Evolutionary conservation across 768 basidiomycete species (phyloP), one percentile per base, ranked within the genome.

Genomic region (Lactifluus pinguis): DNA sequence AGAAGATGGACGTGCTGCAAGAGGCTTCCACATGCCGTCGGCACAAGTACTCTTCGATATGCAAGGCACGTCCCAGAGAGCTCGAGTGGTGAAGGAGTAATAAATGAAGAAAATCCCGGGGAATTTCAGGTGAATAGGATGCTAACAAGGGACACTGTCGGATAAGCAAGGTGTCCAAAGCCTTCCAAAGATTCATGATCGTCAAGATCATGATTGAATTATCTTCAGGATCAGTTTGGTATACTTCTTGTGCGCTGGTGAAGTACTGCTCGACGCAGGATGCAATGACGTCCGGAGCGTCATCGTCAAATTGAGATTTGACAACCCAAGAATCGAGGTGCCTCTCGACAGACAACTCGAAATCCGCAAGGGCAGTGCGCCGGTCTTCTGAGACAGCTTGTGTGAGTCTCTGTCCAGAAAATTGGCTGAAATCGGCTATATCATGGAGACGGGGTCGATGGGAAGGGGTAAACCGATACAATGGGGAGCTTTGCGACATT

Each of bases 91-190:
- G 71, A 6, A 83, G 70, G 7, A 83, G 67, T 19, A 83, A 71
- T 0, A 72, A 61, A 30, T 79, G 71, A 15, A 81, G 65, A 17
- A 80, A 64, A 4, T 55, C 51, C 2, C 59, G 39, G 1, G 77
- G 72, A 1, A 82, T 67, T 60, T 78, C 79, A 0, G 81, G 79
- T 7, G 78, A 76, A 59, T 79, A 82, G 2, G 75, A 68, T 0
- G 47, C 49, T 3, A 83, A 67, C 8, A 80, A 69, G 2, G 80
- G 76, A 41, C 69, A 67, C n/a, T 72, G 67, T n/a, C 32, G 41
- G 21, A 75, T 67, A 0, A 68, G 72, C n/a, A 77, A 41, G 36
- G 63, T 72, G 62, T 82, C 80, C 3, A 81, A 69, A 0, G 74
- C 77, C 2, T 77, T 70, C 80, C 81, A 82, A 10, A 82, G 70